A percentile compares a stretch with the other conserved stretches of the same genome.
phyloP scores from a whole-genome alignment of 306 rosid genomes.

The Gynostemma pentaphyllum region DNA sequence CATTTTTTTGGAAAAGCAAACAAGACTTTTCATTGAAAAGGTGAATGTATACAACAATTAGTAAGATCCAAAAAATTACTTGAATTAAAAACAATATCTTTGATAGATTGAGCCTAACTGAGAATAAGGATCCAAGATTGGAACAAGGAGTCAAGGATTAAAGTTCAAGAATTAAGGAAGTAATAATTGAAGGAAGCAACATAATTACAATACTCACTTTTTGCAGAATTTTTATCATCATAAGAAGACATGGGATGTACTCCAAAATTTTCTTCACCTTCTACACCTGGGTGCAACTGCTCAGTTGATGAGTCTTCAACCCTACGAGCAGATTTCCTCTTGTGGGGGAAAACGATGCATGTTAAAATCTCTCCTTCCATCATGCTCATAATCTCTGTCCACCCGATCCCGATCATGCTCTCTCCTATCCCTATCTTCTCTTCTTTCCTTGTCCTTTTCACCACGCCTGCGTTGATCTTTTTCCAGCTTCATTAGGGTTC shows the following conservation, averaged over 20 bases:
- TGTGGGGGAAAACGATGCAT: slow-evolving; percentile 50
- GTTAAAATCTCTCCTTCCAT: slow-evolving; percentile 46
- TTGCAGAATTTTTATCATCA: slow-evolving; percentile 61
- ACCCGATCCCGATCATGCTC: slow-evolving; percentile 54
- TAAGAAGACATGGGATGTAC: slow-evolving; percentile 45
- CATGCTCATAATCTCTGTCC: slow-evolving; percentile 75
- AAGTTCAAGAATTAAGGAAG: neutral
- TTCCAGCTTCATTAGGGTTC: slow-evolving; percentile 47
- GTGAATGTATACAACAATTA: no score
- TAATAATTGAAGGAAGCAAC: neutral
- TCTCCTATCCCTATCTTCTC: slow-evolving; percentile 79
- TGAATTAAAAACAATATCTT: neutral
- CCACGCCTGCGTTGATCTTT: slow-evolving; percentile 72
- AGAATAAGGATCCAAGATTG: neutral
- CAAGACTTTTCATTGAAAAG: no score
- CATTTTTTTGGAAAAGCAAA: no score
- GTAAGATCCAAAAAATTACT: no score
- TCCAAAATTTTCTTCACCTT: slow-evolving; percentile 64
- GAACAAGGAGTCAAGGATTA: neutral
- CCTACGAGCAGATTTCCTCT: slow-evolving; percentile 50
- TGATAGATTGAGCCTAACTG: neutral
- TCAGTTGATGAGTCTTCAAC: slow-evolving; percentile 64
- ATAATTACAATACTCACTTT: slow-evolving; percentile 46
- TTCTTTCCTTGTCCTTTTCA: slow-evolving; percentile 79
- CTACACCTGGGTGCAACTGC: slow-evolving; percentile 50